phyloP scores from a whole-genome alignment of 202 grass and related monocot species.

The Carex sylvatica region DNA sequence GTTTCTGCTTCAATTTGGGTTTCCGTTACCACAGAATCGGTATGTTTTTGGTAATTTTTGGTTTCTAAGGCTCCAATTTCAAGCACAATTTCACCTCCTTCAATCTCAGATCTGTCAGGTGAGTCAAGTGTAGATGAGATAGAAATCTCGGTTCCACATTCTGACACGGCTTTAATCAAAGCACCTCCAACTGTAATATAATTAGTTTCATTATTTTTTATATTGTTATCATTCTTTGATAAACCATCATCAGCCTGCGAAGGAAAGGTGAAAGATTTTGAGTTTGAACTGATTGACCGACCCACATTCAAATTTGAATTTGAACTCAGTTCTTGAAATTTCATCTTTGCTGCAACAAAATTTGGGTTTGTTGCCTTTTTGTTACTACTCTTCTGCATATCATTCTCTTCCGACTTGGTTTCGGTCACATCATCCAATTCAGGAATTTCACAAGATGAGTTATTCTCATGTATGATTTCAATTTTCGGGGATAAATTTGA shows the following conservation, averaged over 20 bases:
- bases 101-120: slow-evolving; percentile 88
- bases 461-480: slow-evolving; percentile 35
- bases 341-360: slow-evolving; percentile 85
- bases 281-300: slow-evolving; percentile 48
- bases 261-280: slow-evolving; percentile 39
- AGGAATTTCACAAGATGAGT: slow-evolving; percentile 35
- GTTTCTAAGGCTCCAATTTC: slow-evolving; percentile 81
- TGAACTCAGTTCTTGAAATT: slow-evolving; percentile 76
- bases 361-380: slow-evolving; percentile 74
- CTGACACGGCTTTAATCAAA: slow-evolving; percentile 61
- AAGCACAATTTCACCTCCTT: slow-evolving; percentile 94
- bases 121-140: slow-evolving; percentile 97
- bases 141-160: slow-evolving; percentile 98
- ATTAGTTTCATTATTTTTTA: slow-evolving; percentile 34
- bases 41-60: slow-evolving; percentile 28
- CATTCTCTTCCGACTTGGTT: slow-evolving; percentile 50
- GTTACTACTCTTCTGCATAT: slow-evolving; percentile 41
- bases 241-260: slow-evolving; percentile 33
- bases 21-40: not conserved
- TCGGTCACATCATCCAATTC: slow-evolving; percentile 32
- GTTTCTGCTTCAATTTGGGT: slow-evolving; percentile 38
- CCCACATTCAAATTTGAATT: slow-evolving; percentile 39
- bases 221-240: slow-evolving; percentile 41
- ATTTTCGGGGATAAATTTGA: slow-evolving; percentile 24
- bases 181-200: not conserved